Evolutionary conservation across 2,329 filamentous ascomycete genomes (phyloP), one percentile per base, ranked within the genome.

Genomic region (Phaeomoniella chlamydospora): DNA sequence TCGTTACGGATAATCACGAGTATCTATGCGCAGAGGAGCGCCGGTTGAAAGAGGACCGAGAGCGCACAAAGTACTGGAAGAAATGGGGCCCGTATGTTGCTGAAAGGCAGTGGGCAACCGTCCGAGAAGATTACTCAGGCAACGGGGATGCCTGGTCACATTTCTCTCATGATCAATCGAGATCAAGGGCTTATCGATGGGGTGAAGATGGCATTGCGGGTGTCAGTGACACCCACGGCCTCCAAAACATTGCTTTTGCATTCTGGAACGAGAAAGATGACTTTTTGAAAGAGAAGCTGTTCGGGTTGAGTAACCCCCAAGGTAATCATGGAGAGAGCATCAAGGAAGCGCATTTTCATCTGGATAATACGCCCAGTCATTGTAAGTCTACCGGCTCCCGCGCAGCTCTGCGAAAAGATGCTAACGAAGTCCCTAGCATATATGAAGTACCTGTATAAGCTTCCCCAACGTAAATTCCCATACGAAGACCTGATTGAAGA

Each of bases 361-460:
- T 94, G 39, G 88, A 96, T 60, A 96, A 96, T 56, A 93, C 84
- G 17, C 88, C 88, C 39, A 74, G 74, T 38, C 47, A 49, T 41
- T 49, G 70, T 72, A 56, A 42, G 57, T 50, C 15, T 18, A 16
- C n/a, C n/a, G n/a, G n/a, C n/a, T n/a, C n/a, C n/a, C n/a, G n/a
- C n/a, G n/a, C n/a, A n/a, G n/a, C 15, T 9, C 6, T 17, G 30
- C 15, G 30, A 6, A 17, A 6, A 9, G 12, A 6, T 18, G n/a
- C 22, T 31, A 9, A 19, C 15, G 33, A n/a, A 9, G 5, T 12
- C 10, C 10, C 14, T 34, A 49, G 46, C 88, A 17, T 96, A 96
- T 66, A 96, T 96, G 88, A 96, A 96, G 59, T 92, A 78, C 53
- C 77, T 96, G 46, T 96, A 96, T 72, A 96, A 96, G 60, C 92